A percentile compares a stretch with the other conserved stretches of the same genome.
These are phyloP conservation scores for Tulasnella sp. DNA, from an alignment of 768 basidiomycete species.

Conservation along the genomic window DNA sequence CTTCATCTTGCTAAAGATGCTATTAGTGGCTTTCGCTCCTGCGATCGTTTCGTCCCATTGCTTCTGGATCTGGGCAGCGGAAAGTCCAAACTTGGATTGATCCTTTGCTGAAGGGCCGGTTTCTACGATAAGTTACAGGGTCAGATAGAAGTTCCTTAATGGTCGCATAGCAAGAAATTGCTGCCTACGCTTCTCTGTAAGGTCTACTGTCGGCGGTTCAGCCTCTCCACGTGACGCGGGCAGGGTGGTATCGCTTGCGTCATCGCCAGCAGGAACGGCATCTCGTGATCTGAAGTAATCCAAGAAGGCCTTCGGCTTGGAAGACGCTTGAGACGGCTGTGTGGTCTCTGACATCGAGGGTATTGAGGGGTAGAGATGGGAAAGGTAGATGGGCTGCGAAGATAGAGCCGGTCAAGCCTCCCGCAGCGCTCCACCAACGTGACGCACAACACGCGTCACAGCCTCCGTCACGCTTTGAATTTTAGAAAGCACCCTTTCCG, in stretches of 20 bases:
- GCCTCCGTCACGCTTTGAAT: no score
- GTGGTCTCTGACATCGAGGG: no score
- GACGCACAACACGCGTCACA: no score
- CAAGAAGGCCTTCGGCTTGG: neutral
- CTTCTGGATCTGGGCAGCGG: slow-evolving; percentile 3
- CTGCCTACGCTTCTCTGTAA: neutral
- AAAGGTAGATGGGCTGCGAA: no score
- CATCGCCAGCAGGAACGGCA: neutral
- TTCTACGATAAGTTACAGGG: neutral
- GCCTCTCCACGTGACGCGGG: neutral
- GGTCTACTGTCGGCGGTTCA: neutral
- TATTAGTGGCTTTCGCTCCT: neutral
- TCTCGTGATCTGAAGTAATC: neutral
- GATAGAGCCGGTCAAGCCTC: no score
- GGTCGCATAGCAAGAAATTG: no score
- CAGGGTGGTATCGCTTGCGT: neutral
- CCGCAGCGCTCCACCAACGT: no score
- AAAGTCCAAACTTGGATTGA: neutral
- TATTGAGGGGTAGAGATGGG: no score
- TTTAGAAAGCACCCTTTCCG: no score
- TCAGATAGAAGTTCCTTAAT: neutral
- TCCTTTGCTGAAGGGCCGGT: neutral
- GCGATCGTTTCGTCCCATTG: slow-evolving; percentile 17
- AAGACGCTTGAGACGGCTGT: neutral
- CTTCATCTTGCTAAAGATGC: slow-evolving; percentile 12